Percentiles rank a stretch among this genome's conserved stretches.
These are phyloP conservation scores for Aspergillus hiratsukae DNA, from an alignment of 2,329 filamentous ascomycete genomes.

Conservation along the genomic window DNA sequence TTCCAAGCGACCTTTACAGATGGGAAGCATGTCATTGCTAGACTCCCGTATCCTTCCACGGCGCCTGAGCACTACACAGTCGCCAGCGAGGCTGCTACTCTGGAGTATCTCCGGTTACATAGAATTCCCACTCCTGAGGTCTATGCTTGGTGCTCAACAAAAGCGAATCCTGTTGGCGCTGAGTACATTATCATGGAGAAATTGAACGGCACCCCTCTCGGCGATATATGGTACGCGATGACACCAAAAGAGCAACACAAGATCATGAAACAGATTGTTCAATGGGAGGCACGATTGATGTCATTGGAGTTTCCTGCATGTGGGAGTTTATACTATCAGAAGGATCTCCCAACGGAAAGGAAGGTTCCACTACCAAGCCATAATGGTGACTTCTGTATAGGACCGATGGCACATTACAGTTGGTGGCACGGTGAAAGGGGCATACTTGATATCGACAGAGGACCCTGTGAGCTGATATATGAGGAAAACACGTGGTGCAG, in stretches of 20 bases:
- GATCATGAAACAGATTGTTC: constrained; percentile 7
- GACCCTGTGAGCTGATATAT: constrained; percentile 14
- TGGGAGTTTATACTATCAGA: constrained; percentile 9
- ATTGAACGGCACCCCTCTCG: constrained; percentile 4
- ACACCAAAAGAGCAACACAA: constrained; percentile 1
- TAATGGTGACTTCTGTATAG: constrained; percentile 12
- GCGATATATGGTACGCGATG: constrained; percentile 6
- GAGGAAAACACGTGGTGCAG: background rate
- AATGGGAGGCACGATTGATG: constrained; percentile 7
- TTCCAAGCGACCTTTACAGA: constrained; percentile 28
- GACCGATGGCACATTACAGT: constrained; percentile 11
- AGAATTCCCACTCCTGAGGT: constrained; percentile 7
- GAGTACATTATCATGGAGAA: constrained; percentile 12
- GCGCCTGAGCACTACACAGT: constrained; percentile 4
- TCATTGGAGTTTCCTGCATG: constrained; percentile 7
- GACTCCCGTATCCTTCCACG: constrained; percentile 31
- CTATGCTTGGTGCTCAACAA: constrained; percentile 5
- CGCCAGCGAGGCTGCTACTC: constrained; percentile 8
- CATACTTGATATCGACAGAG: constrained; percentile 7
- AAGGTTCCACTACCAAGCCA: background rate
- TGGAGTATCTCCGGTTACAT: constrained; percentile 9
- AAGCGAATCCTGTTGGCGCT: constrained; percentile 2
- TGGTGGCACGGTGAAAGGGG: constrained; percentile 15
- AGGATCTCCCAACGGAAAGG: constrained; percentile 1
- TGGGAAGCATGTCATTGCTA: constrained; percentile 24